These are phyloP conservation scores for Erigeron canadensis DNA, from an alignment of 129 eudicot species.

Conservation along the genomic window DNA sequence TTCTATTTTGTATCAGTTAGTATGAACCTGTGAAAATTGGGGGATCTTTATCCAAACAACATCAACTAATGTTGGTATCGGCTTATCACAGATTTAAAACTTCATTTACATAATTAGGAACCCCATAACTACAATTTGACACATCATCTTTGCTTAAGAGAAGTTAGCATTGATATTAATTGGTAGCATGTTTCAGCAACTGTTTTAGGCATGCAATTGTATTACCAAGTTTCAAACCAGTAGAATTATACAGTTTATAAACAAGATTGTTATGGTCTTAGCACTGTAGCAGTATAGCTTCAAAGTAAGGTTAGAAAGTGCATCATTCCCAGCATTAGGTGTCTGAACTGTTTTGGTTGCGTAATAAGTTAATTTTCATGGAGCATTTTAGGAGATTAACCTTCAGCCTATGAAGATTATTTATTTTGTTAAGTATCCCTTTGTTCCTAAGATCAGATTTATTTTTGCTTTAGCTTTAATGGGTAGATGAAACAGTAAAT, in stretches of 20 bases:
- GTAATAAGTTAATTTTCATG: too few relatives aligned
- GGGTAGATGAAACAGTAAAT: background rate
- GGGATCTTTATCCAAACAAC: background rate
- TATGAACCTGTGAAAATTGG: constrained; percentile 1
- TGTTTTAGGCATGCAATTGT: background rate
- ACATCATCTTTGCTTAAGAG: background rate
- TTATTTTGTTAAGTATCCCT: too few relatives aligned
- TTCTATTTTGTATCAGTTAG: too few relatives aligned
- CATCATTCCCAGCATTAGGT: too few relatives aligned
- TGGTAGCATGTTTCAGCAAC: background rate
- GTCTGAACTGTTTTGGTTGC: too few relatives aligned
- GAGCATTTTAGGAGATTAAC: too few relatives aligned
- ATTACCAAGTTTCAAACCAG: background rate
- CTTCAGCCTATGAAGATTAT: too few relatives aligned
- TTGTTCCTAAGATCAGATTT: too few relatives aligned
- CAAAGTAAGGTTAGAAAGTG: too few relatives aligned
- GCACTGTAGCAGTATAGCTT: background rate
- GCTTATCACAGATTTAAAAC: background rate
- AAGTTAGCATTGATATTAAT: background rate
- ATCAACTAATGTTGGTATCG: background rate
- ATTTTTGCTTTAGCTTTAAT: background rate
- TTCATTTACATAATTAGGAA: background rate
- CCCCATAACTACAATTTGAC: background rate
- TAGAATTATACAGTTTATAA: background rate
- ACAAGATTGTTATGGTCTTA: background rate